Conservation (phyloP, 164 flowering plant species). For the Vitis amurensis region DNA sequence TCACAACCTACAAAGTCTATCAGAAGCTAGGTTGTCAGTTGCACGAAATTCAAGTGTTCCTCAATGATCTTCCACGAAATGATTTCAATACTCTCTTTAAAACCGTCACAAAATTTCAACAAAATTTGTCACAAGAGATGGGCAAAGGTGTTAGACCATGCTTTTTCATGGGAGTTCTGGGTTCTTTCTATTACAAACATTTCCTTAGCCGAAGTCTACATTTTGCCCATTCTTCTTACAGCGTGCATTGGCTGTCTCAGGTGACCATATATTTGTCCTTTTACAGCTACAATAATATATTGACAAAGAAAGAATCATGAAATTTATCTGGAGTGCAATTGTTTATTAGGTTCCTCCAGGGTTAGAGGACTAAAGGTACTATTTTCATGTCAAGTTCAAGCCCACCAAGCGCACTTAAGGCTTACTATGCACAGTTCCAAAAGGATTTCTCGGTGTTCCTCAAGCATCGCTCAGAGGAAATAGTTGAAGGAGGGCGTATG, state of each 20-base stretch:
- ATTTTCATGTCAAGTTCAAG: background rate
- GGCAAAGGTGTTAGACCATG: background rate
- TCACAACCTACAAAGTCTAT: no score
- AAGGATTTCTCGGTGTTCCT: slow-evolving; percentile 5
- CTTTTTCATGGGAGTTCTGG: background rate
- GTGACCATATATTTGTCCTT: no score
- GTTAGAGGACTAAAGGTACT: background rate
- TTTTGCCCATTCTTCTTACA: slow-evolving; percentile 5
- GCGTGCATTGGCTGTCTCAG: slow-evolving; percentile 9
- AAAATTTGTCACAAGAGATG: background rate
- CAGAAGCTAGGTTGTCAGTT: background rate
- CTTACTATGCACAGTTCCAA: background rate
- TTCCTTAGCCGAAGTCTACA: slow-evolving; percentile 1
- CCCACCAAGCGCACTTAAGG: no score
- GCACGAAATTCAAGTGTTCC: slow-evolving; percentile 4
- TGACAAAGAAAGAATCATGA: no score
- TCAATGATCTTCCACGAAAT: slow-evolving; percentile 5
- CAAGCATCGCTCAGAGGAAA: background rate
- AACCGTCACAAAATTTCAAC: background rate
- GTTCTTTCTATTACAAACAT: background rate
- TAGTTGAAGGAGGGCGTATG: background rate
- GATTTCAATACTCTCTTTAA: slow-evolving; percentile 6
- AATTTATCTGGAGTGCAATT: background rate
- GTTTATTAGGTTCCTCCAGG: slow-evolving; percentile 6
- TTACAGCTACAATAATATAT: no score